Percentiles rank a stretch among this genome's conserved stretches.
phyloP scores from a whole-genome alignment of 2,329 filamentous ascomycete species.

The Trichocomaceae sp. region DNA sequence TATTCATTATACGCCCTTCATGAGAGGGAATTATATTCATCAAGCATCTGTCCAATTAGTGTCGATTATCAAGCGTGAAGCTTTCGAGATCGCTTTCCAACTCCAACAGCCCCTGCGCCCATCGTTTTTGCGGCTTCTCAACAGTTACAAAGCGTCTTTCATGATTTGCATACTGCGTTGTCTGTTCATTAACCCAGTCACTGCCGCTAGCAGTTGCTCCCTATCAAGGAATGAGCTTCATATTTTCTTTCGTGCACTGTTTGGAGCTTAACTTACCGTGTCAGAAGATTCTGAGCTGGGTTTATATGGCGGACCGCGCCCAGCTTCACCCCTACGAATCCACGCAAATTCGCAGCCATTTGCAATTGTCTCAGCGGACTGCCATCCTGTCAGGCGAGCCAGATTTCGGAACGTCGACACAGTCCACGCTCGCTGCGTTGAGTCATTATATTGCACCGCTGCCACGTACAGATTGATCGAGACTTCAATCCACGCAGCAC shows the following conservation, averaged over 20 bases:
- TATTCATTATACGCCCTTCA: no score
- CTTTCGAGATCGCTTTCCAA: constrained; percentile 11
- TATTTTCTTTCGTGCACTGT: background rate
- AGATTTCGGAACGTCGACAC: constrained; percentile 69
- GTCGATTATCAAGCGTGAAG: constrained; percentile 1
- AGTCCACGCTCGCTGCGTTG: constrained; percentile 69
- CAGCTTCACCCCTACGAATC: constrained; percentile 66
- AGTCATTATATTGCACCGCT: constrained; percentile 68
- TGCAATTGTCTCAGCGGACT: constrained; percentile 73
- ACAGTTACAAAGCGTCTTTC: constrained; percentile 14
- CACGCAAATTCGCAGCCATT: constrained; percentile 78
- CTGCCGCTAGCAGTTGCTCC: background rate
- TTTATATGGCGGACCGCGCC: constrained; percentile 69
- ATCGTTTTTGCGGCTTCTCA: background rate
- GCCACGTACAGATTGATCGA: constrained; percentile 81
- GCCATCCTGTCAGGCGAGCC: constrained; percentile 76
- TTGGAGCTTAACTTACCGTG: constrained; percentile 19
- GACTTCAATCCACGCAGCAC: constrained; percentile 74
- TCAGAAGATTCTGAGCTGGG: constrained; percentile 19
- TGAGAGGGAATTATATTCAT: no score
- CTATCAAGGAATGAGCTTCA: background rate
- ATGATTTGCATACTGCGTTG: background rate
- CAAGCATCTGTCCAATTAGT: background rate
- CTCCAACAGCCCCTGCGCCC: constrained; percentile 12
- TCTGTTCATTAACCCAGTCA: background rate